Percentiles rank a stretch among this genome's conserved stretches.
Evolutionary conservation across 2,329 filamentous ascomycete species (phyloP).

Genomic region (Exophiala sp.): DNA sequence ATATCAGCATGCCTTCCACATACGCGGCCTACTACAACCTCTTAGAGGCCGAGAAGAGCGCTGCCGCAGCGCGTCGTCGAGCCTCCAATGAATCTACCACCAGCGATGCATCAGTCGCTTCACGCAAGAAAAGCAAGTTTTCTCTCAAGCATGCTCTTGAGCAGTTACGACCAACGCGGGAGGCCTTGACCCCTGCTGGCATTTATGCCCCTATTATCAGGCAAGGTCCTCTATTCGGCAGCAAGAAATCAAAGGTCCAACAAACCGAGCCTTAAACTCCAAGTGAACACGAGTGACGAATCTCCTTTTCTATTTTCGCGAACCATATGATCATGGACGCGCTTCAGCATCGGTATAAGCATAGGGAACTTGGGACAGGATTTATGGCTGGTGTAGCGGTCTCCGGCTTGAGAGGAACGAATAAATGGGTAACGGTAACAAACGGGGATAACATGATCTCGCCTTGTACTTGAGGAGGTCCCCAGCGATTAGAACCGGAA

Average conservation of each 20-base stretch:
- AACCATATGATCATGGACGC: neutral
- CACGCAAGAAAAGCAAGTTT: conserved; percentile 13
- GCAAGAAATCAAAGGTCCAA: conserved; percentile 5
- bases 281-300: conserved; percentile 3
- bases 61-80: conserved; percentile 15
- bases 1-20: conserved; percentile 21
- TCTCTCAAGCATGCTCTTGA: conserved; percentile 22
- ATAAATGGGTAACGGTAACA: too few species aligned
- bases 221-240: conserved; percentile 15
- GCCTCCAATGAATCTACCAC: conserved; percentile 13
- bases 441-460: neutral
- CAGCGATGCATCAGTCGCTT: conserved; percentile 8
- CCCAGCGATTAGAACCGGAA: neutral
- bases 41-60: conserved; percentile 15
- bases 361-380: neutral
- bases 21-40: conserved; percentile 27
- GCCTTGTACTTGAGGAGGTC: neutral
- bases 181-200: conserved; percentile 16
- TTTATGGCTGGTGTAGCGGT: neutral
- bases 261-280: conserved; percentile 6
- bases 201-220: conserved; percentile 25
- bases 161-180: conserved; percentile 21
- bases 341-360: neutral
- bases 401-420: neutral
- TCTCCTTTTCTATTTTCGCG: conserved; percentile 5